These are phyloP conservation scores for Colletotrichum simmondsii DNA, from an alignment of 2,329 filamentous ascomycete genomes.

Conservation along the genomic window DNA sequence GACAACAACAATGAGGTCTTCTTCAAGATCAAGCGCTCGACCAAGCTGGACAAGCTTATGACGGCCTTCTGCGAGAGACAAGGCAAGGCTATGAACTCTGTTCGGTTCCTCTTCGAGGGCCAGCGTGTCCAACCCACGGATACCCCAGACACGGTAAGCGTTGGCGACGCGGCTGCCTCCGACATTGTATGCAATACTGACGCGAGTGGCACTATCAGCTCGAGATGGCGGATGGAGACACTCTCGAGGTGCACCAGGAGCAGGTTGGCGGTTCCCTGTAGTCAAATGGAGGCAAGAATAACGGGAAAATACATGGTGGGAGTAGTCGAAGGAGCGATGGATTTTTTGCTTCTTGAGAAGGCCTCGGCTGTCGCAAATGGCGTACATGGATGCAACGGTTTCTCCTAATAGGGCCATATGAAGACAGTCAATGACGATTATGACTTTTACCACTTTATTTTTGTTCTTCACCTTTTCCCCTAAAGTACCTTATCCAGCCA, in stretches of 20 bases:
- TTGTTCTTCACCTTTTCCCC: neutral
- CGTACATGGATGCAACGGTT: conserved; percentile 16
- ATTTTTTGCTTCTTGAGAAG: conserved; percentile 15
- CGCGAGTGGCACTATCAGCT: conserved; percentile 66
- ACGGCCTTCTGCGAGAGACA: conserved; percentile 96
- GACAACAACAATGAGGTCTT: conserved; percentile 99
- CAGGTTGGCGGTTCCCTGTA: conserved; percentile 80
- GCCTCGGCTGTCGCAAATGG: conserved; percentile 5
- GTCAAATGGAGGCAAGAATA: neutral
- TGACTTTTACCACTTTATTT: conserved; percentile 23
- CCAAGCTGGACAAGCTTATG: conserved; percentile 97
- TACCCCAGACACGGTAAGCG: conserved; percentile 87
- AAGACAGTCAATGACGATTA: conserved; percentile 32
- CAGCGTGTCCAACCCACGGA: conserved; percentile 89
- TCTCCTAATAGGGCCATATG: neutral
- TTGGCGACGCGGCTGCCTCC: conserved; percentile 38
- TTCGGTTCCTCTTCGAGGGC: conserved; percentile 97
- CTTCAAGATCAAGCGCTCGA: conserved; percentile 99
- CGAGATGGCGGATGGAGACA: conserved; percentile 96
- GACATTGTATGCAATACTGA: conserved; percentile 33
- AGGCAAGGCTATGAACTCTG: conserved; percentile 85
- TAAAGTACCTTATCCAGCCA: neutral
- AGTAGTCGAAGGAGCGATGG: neutral
- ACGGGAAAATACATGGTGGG: neutral
- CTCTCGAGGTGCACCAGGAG: conserved; percentile 96